Evolutionary conservation across 768 basidiomycete genomes (phyloP).

Genomic region (Termitomyces sp.): DNA sequence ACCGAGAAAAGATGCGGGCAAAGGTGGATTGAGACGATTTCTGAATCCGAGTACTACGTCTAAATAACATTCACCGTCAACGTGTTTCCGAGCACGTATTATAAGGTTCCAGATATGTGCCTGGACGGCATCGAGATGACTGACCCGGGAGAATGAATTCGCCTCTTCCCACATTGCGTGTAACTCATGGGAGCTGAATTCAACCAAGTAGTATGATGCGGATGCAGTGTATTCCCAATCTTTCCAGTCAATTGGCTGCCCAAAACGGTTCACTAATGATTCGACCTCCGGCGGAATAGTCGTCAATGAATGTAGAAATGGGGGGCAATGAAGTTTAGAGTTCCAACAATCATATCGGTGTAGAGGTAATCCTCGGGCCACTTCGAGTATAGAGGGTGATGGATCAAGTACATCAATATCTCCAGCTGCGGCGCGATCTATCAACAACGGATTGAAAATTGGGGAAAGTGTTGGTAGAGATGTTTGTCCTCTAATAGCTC

Average conservation of each 20-base stretch:
- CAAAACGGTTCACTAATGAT: conserved; percentile 6
- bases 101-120: conserved; percentile 30
- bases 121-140: conserved; percentile 29
- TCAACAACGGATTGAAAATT: conserved; percentile 21
- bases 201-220: conserved; percentile 17
- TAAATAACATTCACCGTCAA: conserved; percentile 13
- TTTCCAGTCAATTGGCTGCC: conserved; percentile 21
- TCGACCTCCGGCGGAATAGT: conserved; percentile 13
- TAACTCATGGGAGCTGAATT: conserved; percentile 21
- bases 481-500: conserved; percentile 11
- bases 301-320: conserved; percentile 11
- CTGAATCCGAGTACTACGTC: conserved; percentile 19
- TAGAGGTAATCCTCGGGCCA: conserved; percentile 17
- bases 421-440: conserved; percentile 24
- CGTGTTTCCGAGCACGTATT: conserved; percentile 21
- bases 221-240: conserved; percentile 22
- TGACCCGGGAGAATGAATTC: conserved; percentile 14
- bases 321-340: conserved; percentile 15
- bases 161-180: conserved; percentile 26
- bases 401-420: conserved; percentile 21
- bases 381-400: conserved; percentile 16
- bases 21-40: conserved; percentile 16
- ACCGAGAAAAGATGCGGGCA: conserved; percentile 23
- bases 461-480: conserved; percentile 14
- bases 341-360: conserved; percentile 27